Evolutionary conservation across 1,284 basidiomycete species (phyloP), one percentile per base, ranked within the genome.

Genomic region (Marasmius tenuissimus): DNA sequence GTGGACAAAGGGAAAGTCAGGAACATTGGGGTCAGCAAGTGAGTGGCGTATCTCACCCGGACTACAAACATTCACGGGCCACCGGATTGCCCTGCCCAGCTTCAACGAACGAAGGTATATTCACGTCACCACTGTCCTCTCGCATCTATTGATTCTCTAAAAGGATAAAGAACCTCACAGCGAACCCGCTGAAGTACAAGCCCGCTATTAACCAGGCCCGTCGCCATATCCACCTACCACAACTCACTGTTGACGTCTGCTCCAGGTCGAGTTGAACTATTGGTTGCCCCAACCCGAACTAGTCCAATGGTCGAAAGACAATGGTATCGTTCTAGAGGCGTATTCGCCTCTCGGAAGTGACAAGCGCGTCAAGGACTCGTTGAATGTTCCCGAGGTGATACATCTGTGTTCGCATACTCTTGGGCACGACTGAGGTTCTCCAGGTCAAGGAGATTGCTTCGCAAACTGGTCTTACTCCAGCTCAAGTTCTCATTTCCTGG

Each of bases 221-320:
- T 11, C 7, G 20, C n/a, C 8, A 18, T 20, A 8, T 10, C 16
- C 14, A 8, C 16, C 5, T 47, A 20, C 20, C 45, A 18, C 8
- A 47, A 14, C 45, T 8, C 8, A 47, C 7, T 16, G 16, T 47
- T 47, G 45, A 47, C 45, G 4, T 47, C n/a, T 42, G 40, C 20
- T n/a, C 9, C 1, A 47, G 45, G 87, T 96, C 59, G 94, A 96
- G 71, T 81, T 95, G 37, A 93, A 83, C 73, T 91, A 85, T 73
- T 91, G 85, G 81, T 87, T 89, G 72, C 91, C 94, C 20, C 93
- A 96, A 73, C 88, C 88, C 0, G 90, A 94, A 68, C 81, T 96
- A 39, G 75, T 93, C 20, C 54, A 86, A 82, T 90, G 86, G 86
- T 77, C 85, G 1, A 85, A 83, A 72, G 81, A 86, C 61, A 81